phyloP scores from a whole-genome alignment of 169 alveolate genomes.

The Eimeria praecox region DNA sequence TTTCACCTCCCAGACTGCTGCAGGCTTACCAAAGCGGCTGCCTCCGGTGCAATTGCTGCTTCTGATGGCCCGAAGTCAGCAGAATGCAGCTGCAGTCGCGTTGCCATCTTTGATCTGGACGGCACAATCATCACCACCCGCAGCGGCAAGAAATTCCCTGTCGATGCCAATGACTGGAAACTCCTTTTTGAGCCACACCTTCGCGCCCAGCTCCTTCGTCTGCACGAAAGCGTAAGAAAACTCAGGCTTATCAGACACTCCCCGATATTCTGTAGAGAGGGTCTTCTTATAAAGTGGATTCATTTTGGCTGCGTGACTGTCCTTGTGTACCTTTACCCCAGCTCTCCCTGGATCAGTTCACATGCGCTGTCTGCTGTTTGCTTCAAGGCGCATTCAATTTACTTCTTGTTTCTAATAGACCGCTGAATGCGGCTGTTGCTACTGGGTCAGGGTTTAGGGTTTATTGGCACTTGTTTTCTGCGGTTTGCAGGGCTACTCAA shows the following conservation, averaged over 20 bases:
- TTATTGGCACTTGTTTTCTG: neutral
- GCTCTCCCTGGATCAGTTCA: neutral
- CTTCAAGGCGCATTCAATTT: neutral
- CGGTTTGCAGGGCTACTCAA: conserved; percentile 70
- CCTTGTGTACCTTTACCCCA: neutral
- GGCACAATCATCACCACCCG: conserved; percentile 83
- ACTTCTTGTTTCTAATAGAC: neutral
- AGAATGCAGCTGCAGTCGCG: conserved; percentile 57
- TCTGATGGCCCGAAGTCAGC: neutral
- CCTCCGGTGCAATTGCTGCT: neutral
- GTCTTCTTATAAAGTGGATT: too few relatives aligned
- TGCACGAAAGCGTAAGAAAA: conserved; percentile 38
- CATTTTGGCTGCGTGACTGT: neutral
- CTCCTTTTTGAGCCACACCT: conserved; percentile 18
- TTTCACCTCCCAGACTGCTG: conserved; percentile 52
- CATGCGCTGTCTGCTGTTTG: neutral
- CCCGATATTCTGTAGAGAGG: neutral
- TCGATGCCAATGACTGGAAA: conserved; percentile 72
- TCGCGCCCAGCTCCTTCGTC: conserved; percentile 14
- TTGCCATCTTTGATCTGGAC: conserved; percentile 81
- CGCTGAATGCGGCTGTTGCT: neutral
- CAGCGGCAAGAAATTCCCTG: conserved; percentile 81
- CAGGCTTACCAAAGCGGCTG: neutral
- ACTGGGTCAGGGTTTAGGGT: neutral
- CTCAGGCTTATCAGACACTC: neutral